These are phyloP conservation scores for Trichophyton simii DNA, from an alignment of 2,329 filamentous ascomycete species.

Conservation along the genomic window DNA sequence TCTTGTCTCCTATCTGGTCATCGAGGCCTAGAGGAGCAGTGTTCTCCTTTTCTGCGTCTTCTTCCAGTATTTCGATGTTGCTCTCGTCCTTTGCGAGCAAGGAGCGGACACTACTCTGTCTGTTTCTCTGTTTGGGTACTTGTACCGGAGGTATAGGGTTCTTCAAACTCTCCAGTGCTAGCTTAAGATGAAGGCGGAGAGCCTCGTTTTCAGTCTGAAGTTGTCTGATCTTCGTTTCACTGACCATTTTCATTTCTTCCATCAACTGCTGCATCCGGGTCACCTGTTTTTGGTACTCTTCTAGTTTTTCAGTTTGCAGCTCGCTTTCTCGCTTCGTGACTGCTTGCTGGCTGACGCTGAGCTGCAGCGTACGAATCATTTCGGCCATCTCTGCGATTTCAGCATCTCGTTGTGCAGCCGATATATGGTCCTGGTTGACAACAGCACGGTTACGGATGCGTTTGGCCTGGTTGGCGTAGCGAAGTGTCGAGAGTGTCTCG, in stretches of 20 bases:
- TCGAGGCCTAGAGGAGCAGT: conserved; percentile 18
- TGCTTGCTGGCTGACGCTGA: conserved; percentile 53
- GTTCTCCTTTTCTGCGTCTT: conserved; percentile 43
- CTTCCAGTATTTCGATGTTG: conserved; percentile 31
- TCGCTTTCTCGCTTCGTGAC: conserved; percentile 61
- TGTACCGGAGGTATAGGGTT: conserved; percentile 63
- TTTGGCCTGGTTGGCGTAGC: conserved; percentile 96
- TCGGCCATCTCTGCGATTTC: conserved; percentile 92
- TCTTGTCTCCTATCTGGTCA: conserved; percentile 20
- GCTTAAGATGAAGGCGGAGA: conserved; percentile 69
- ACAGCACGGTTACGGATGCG: conserved; percentile 87
- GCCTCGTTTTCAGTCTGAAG: conserved; percentile 85
- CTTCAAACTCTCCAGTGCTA: conserved; percentile 73
- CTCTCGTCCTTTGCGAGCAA: conserved; percentile 25
- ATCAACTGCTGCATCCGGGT: conserved; percentile 84
- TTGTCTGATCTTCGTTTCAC: conserved; percentile 85
- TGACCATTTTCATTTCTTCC: conserved; percentile 83
- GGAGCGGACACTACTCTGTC: conserved; percentile 26
- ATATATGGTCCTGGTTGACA: conserved; percentile 91
- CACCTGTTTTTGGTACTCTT: conserved; percentile 90
- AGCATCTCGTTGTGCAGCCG: conserved; percentile 81
- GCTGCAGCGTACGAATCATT: conserved; percentile 75
- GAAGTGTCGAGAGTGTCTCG: conserved; percentile 86
- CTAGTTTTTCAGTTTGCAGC: conserved; percentile 68
- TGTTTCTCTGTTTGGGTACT: conserved; percentile 20